A percentile compares a stretch with the other conserved stretches of the same genome.
These are phyloP conservation scores for Heritiera littoralis DNA, from an alignment of 345 rosid genomes.

Conservation along the genomic window DNA sequence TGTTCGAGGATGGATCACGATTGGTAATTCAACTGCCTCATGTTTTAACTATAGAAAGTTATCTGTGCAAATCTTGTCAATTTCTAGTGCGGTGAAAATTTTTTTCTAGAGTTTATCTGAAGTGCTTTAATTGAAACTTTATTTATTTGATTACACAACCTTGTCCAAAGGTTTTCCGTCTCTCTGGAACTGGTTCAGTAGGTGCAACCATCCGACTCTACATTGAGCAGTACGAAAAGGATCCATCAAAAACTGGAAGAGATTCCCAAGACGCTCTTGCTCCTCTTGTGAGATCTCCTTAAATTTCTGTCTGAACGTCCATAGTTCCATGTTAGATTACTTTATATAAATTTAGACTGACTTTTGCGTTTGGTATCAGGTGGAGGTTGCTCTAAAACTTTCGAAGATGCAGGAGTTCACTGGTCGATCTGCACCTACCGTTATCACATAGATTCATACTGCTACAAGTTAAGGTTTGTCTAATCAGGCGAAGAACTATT, in stretches of 20 bases:
- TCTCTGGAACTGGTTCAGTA: slow-evolving; percentile 97
- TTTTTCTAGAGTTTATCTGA: background rate
- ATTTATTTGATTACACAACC: background rate
- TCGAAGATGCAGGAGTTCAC: slow-evolving; percentile 93
- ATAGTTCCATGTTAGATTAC: background rate
- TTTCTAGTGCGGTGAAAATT: background rate
- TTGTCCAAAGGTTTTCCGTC: slow-evolving; percentile 78
- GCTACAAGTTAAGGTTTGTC: background rate
- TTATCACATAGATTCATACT: slow-evolving; percentile 60
- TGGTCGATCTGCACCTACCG: slow-evolving; percentile 93
- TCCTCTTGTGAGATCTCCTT: slow-evolving; percentile 66
- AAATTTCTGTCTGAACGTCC: background rate
- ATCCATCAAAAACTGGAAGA: slow-evolving; percentile 83
- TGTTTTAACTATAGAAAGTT: background rate
- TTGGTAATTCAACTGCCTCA: slow-evolving; percentile 51
- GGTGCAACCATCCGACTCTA: slow-evolving; percentile 98
- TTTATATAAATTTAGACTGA: background rate
- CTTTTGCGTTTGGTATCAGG: slow-evolving; percentile 47
- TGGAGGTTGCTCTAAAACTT: slow-evolving; percentile 86
- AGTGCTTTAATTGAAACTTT: background rate
- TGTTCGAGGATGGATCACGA: slow-evolving; percentile 94
- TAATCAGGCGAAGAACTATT: background rate
- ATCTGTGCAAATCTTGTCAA: too few species aligned
- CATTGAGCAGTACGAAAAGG: slow-evolving; percentile 97
- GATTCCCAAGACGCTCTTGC: slow-evolving; percentile 87